Evolutionary conservation across 2,329 filamentous ascomycete species (phyloP).

Genomic region (Botrytis hyacinthi): DNA sequence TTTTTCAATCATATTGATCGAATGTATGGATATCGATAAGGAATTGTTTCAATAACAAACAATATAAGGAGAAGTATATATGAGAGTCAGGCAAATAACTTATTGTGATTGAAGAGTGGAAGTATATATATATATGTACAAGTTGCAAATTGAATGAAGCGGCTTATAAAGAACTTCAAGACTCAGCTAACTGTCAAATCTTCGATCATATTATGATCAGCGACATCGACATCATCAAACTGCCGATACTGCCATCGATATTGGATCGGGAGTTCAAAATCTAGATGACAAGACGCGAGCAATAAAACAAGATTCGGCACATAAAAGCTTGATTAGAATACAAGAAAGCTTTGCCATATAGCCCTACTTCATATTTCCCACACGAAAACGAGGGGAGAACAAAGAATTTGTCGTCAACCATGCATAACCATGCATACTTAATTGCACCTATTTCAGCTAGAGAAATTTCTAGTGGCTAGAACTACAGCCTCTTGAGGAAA

Average conservation of each 20-base stretch:
- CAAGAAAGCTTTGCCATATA: not conserved
- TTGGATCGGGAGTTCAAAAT: not conserved
- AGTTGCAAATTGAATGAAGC: not conserved
- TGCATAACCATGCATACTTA: not conserved
- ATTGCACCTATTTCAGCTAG: too few relatives aligned
- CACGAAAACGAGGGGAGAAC: not conserved
- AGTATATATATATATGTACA: not conserved
- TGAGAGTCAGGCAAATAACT: not conserved
- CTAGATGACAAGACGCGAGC: not conserved
- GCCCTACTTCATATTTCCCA: too few relatives aligned
- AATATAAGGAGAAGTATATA: not conserved
- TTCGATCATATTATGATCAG: slow-evolving; percentile 3
- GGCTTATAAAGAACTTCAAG: not conserved
- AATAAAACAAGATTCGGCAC: not conserved
- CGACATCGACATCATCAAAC: not conserved
- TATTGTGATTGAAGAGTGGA: fast-evolving
- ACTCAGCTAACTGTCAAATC: not conserved
- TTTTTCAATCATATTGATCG: slow-evolving; percentile 11
- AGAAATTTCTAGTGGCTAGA: not conserved
- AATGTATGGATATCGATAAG: not conserved
- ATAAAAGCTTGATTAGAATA: not conserved
- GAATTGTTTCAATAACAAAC: not conserved
- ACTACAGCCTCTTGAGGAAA: not conserved
- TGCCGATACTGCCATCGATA: not conserved
- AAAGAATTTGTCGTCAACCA: not conserved